Evolutionary conservation across 2,329 filamentous ascomycete genomes (phyloP), one percentile per base, ranked within the genome.

Genomic region (Trichoderma aggressivum): DNA sequence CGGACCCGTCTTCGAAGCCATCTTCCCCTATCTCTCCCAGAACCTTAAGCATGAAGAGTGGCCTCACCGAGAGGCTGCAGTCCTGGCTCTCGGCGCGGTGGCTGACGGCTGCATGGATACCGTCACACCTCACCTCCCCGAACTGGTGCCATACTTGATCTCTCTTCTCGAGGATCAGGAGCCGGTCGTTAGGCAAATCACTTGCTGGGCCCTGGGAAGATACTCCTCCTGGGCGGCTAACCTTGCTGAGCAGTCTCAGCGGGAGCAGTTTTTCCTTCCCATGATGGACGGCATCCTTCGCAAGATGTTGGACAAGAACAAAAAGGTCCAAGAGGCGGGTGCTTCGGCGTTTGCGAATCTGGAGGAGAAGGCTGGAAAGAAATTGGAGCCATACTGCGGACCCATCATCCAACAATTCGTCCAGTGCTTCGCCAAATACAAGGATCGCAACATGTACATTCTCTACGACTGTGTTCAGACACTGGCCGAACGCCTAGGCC

Each of bases 381-480:
- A 91, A 73, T 84, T 99, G 55, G 90, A 91, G 74, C 93, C 93
- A 0, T 99, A 98, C 82, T 94, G 93, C 77, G 88, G 91, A 32
- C 93, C 94, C 30, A 98, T 99, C 76, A 89, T 98, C 67, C 91
- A 91, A 73, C 96, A 98, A 79, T 98, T 95, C 78, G 94, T 98
- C 66, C 86, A 88, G 72, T 99, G 96, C 81, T 99, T 99, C 82
- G 88, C 86, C 67, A 94, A 92, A 82, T 99, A 98, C 88, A 98
- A 99, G 86, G 95, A 98, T 81, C 91, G 94, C 77, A 99, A 99
- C 84, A 98, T 98, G 90, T 98, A 97, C 84, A 97, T 98, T 69
- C 88, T 99, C 39, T 99, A 99, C 83, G 96, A 99, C 82, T 98
- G 96, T 80, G 93, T 99, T 39, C 96, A 99, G 83, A 99, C 96